Conservation (phyloP, 345 rosid species). For the Melastoma malabathricum region DNA sequence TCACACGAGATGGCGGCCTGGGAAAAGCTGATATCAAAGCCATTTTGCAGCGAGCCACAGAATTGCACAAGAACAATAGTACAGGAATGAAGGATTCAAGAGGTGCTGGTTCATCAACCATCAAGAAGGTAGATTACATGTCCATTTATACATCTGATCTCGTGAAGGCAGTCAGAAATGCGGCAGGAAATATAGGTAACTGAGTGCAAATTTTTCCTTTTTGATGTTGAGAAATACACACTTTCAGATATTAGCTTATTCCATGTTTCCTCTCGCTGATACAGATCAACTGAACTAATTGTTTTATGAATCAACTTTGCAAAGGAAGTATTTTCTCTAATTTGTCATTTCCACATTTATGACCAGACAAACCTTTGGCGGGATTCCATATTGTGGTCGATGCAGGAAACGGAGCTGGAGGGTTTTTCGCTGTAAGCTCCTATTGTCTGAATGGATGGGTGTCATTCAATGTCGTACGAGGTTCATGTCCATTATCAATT, state of each 20-base stretch:
- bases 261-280: no score
- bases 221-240: no score
- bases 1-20: constrained; percentile 85
- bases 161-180: constrained; percentile 74
- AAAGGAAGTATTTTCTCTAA: constrained; percentile 6
- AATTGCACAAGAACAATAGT: constrained; percentile 42
- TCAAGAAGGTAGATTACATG: constrained; percentile 75
- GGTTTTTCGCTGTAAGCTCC: constrained; percentile 86
- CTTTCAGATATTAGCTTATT: no score
- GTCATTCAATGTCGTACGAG: no score
- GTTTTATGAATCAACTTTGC: no score
- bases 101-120: constrained; percentile 25
- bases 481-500: no score
- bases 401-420: constrained; percentile 99
- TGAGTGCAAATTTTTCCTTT: constrained; percentile 2
- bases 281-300: no score
- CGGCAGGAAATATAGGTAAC: constrained; percentile 85
- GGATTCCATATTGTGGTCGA: constrained; percentile 96
- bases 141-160: constrained; percentile 67
- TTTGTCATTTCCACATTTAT: no score
- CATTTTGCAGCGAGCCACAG: constrained; percentile 77
- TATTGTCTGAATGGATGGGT: no score
- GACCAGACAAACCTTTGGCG: constrained; percentile 87
- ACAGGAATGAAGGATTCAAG: constrained; percentile 30
- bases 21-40: constrained; percentile 80